Base-by-base conservation (phyloP, 108 stramenopile species). In the Cylindrotheca fusiformis region DNA sequence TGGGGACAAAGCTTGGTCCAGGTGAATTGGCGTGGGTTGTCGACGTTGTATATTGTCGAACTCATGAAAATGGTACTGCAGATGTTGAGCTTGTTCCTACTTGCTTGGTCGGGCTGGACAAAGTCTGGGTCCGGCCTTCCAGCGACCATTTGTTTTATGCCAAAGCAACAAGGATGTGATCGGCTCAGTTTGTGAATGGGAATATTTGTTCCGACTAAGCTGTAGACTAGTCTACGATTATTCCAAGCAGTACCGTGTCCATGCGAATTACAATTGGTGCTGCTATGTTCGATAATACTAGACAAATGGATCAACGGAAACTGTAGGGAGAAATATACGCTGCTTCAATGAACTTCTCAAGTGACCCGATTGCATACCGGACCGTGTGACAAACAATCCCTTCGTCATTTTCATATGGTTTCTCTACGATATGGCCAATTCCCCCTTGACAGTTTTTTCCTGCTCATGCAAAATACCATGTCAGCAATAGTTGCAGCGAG, bases 1-100 rank as follows among this genome's bases (percentile, higher is more conserved):
- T 68, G 71, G 60, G 68, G 52, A 28, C 48, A 49, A 12, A 73
- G 51, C 17, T 67, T 63, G 25, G 52, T 27, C 62, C 54, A 10
- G 74, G 72, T 26, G 67, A 61, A 26, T 75, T 74, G 26, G 85
- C 88, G 21, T 72, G 71, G 44, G 60, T 90, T 6, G 88, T 86
- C 3, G 72, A 83, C 36, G 73, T 90, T 2, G 48, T 55, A 12
- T 56, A 58, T 27, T 84, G 83, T 45, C 25, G 47, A 17, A 68
- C 78, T 18, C 48, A 67, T 24, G 59, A 76, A 8, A 52, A 82
- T 64, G 88, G 81, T 4, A 63, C 72, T 19, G 88, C 88, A 30
- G 88, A 90, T 67, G 85, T 90, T 4, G 44, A 67, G 21, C 45
- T 86, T 12, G 36, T 75, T 48, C 83, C 83, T 1, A 54, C 75